Percentiles rank a stretch among this genome's conserved stretches.
Evolutionary conservation across 2,329 filamentous ascomycete species (phyloP).

Genomic region (Cytospora schulzeri): DNA sequence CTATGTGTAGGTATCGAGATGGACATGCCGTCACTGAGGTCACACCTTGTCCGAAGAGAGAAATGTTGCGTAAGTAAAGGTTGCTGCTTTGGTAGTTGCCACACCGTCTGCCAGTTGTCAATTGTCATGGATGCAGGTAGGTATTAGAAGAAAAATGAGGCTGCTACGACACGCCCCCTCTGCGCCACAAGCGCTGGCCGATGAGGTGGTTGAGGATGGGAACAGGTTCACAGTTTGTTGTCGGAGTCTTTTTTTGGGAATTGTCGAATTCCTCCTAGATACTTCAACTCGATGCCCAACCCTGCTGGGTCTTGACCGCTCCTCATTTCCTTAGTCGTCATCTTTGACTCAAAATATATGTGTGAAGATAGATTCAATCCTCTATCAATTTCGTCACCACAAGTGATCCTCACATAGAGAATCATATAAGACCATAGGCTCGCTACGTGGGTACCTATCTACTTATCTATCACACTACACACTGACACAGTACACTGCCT

Average conservation of each 20-base stretch:
- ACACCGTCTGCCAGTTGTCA: constrained; percentile 20
- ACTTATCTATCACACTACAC: too few relatives aligned
- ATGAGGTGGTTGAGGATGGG: constrained; percentile 15
- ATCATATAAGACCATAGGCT: constrained; percentile 26
- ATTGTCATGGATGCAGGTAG: constrained; percentile 21
- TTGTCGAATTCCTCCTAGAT: not conserved
- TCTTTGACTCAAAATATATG: constrained; percentile 8
- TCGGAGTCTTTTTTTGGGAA: constrained; percentile 3
- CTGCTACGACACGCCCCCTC: constrained; percentile 13
- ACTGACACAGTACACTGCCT: too few relatives aligned
- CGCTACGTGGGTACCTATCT: constrained; percentile 15
- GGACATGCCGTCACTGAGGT: constrained; percentile 17
- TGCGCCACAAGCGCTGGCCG: constrained; percentile 20
- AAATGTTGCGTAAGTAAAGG: not conserved
- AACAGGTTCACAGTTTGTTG: constrained; percentile 12
- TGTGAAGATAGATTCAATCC: not conserved
- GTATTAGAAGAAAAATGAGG: constrained; percentile 1
- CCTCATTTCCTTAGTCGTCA: constrained; percentile 17
- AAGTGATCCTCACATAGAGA: not conserved
- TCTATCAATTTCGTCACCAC: constrained; percentile 23
- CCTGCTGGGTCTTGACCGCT: constrained; percentile 19
- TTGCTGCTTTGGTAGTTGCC: not conserved
- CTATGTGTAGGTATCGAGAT: not conserved
- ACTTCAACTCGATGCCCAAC: constrained; percentile 27
- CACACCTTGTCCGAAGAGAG: constrained; percentile 3